These are phyloP conservation scores for Camellia granthamiana DNA, from an alignment of 148 eudicot genomes.

Conservation along the genomic window DNA sequence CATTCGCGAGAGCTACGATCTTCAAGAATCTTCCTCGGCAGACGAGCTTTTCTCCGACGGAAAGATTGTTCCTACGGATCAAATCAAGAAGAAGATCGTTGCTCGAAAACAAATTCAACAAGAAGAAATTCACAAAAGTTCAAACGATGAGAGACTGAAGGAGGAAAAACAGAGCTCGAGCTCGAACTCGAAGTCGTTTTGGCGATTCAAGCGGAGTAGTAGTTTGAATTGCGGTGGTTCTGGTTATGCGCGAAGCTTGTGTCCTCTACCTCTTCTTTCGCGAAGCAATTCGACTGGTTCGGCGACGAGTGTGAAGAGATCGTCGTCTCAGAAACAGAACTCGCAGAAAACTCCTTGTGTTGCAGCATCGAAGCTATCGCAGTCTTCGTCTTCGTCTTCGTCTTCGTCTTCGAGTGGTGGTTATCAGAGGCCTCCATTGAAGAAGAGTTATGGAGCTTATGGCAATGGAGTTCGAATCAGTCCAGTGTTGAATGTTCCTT, in stretches of 20 bases:
- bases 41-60: slow-evolving; percentile 84
- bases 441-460: slow-evolving; percentile 43
- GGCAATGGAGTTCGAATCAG: slow-evolving; percentile 38
- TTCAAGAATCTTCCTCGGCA: slow-evolving; percentile 57
- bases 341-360: slow-evolving; percentile 11
- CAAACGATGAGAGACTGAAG: neutral
- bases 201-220: slow-evolving; percentile 75
- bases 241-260: slow-evolving; percentile 55
- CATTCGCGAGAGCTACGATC: slow-evolving; percentile 32
- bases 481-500: slow-evolving; percentile 65
- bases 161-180: slow-evolving; percentile 17
- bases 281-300: slow-evolving; percentile 92
- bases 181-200: slow-evolving; percentile 51
- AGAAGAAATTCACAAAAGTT: neutral
- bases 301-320: slow-evolving; percentile 8
- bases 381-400: slow-evolving; percentile 7
- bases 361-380: slow-evolving; percentile 16
- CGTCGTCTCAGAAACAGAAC: slow-evolving; percentile 24
- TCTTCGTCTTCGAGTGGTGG: slow-evolving; percentile 1
- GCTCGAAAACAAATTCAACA: slow-evolving; percentile 11
- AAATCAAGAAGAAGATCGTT: slow-evolving; percentile 36
- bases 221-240: slow-evolving; percentile 64
- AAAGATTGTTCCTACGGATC: slow-evolving; percentile 48
- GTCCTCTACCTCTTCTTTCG: slow-evolving; percentile 68
- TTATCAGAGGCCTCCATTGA: slow-evolving; percentile 81